These are phyloP conservation scores for Phylloporus sp. DNA, from an alignment of 768 basidiomycete genomes.

Conservation along the genomic window DNA sequence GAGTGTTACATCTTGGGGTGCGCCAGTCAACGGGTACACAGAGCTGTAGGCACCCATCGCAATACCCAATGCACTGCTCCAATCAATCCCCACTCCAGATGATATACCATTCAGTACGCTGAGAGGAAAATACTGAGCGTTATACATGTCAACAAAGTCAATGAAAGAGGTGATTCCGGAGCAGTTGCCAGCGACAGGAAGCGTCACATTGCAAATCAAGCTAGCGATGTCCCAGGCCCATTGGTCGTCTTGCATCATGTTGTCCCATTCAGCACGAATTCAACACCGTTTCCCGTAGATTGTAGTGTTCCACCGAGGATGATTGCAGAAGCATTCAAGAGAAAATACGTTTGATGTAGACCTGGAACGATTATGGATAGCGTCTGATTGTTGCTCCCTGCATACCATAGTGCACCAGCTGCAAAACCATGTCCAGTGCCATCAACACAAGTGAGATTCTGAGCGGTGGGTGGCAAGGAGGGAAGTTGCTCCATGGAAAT, in stretches of 20 bases:
- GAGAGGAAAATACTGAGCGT: background rate
- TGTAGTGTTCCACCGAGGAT: constrained; percentile 7
- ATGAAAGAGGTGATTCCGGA: background rate
- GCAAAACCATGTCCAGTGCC: fast-evolving
- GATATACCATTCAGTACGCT: background rate
- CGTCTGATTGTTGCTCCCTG: constrained; percentile 5
- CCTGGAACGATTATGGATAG: constrained; percentile 3
- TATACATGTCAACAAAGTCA: constrained; percentile 8
- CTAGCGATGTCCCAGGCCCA: constrained; percentile 19
- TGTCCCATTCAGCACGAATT: constrained; percentile 16
- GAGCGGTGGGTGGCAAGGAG: constrained; percentile 11
- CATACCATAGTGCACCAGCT: background rate
- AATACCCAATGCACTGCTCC: constrained; percentile 6
- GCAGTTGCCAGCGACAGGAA: background rate
- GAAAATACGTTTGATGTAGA: background rate
- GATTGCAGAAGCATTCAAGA: constrained; percentile 10
- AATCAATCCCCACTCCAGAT: background rate
- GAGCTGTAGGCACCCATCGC: constrained; percentile 10
- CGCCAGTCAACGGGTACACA: constrained; percentile 38
- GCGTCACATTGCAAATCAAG: constrained; percentile 9
- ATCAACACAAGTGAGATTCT: constrained; percentile 4
- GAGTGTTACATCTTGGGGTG: constrained; percentile 29
- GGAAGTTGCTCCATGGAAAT: constrained; percentile 11
- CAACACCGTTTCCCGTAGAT: constrained; percentile 4
- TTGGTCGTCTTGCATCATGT: constrained; percentile 4